Evolutionary conservation across 306 rosid genomes (phyloP).

Genomic region (Abrus precatorius): DNA sequence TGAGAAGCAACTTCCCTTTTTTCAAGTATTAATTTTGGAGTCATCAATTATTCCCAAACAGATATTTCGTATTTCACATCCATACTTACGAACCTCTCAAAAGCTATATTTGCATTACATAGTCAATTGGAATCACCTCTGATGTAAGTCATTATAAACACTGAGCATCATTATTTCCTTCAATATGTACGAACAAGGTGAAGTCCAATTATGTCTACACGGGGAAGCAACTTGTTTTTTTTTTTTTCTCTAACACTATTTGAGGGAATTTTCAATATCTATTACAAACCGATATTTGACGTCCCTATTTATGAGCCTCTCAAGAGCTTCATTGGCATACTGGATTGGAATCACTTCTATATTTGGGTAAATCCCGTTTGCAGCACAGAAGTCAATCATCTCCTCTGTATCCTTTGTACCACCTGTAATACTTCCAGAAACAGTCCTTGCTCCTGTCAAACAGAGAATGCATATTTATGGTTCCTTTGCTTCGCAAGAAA

Average conservation of each 20-base stretch:
- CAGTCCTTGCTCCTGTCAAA: slow-evolving; percentile 67
- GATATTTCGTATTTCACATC: no score
- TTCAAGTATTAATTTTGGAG: no score
- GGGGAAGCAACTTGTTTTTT: slow-evolving; percentile 11
- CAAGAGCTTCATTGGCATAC: slow-evolving; percentile 87
- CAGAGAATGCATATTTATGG: slow-evolving; percentile 2
- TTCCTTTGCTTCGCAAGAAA: background rate
- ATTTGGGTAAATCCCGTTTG: slow-evolving; percentile 66
- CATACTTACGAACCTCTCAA: no score
- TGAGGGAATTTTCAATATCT: slow-evolving; percentile 76
- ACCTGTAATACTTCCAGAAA: slow-evolving; percentile 72
- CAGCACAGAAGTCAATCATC: slow-evolving; percentile 85
- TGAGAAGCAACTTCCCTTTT: no score
- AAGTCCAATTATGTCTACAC: slow-evolving; percentile 15
- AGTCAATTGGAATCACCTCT: slow-evolving; percentile 55
- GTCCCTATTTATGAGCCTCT: slow-evolving; percentile 74
- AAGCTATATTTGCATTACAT: no score
- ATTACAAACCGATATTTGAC: slow-evolving; percentile 88
- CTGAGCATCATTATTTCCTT: background rate
- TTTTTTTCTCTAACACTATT: slow-evolving; percentile 45
- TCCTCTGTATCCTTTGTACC: slow-evolving; percentile 79
- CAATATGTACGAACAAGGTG: background rate
- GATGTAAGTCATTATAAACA: slow-evolving; percentile 47
- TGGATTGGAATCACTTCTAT: slow-evolving; percentile 87
- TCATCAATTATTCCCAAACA: no score